phyloP scores from a whole-genome alignment of 192 early-diverging fungal genomes.

The Diversispora epigaea region DNA sequence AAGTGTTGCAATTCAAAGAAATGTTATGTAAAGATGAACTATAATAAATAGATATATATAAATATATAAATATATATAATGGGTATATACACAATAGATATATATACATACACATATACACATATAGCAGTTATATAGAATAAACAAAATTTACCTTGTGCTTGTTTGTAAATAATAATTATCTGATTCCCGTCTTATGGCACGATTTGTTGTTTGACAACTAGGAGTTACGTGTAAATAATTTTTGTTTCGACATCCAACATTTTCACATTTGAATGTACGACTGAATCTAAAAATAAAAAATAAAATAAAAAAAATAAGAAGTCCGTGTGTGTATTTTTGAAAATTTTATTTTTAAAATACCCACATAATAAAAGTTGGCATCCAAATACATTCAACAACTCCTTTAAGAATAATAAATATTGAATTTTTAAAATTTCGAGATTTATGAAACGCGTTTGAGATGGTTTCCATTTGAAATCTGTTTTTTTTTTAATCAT shows the following conservation, averaged over 20 bases:
- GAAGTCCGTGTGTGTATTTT: no score
- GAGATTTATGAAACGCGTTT: no score
- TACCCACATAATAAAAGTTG: no score
- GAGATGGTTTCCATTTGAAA: no score
- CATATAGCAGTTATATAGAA: neutral
- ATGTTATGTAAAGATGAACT: constrained; percentile 36
- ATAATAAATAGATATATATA: no score
- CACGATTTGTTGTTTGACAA: constrained; percentile 16
- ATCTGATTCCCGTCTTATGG: constrained; percentile 40
- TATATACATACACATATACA: neutral
- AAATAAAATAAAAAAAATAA: no score
- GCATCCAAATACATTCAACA: no score
- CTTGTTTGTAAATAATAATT: constrained; percentile 41
- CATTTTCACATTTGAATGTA: constrained; percentile 37
- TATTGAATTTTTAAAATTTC: no score
- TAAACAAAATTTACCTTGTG: constrained; percentile 23
- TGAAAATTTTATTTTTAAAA: no score
- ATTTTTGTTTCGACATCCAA: constrained; percentile 37
- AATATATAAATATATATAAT: no score
- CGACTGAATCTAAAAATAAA: constrained; percentile 41
- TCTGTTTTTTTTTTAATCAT: no score
- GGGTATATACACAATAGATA: neutral
- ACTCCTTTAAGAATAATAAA: no score
- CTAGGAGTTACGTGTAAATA: constrained; percentile 37
- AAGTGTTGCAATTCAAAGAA: constrained; percentile 38